These are phyloP conservation scores for Penicillium sp. DNA, from an alignment of 2,329 filamentous ascomycete species.

Conservation along the genomic window DNA sequence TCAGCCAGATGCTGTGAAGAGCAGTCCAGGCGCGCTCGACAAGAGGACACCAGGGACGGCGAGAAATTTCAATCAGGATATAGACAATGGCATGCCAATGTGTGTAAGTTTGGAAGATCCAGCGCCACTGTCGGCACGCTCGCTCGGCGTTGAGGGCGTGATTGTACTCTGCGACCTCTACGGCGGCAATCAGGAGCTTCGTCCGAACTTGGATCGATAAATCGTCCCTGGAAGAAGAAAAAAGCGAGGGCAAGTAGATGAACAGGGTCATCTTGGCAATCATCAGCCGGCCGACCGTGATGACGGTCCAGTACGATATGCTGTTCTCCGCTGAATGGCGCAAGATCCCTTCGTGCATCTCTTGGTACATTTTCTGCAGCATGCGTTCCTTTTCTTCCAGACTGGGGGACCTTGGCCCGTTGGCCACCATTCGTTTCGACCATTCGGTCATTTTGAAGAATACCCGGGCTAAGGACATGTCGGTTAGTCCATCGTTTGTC, in stretches of 20 bases:
- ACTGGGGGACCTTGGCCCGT: constrained; percentile 21
- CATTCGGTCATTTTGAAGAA: constrained; percentile 34
- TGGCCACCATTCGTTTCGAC: constrained; percentile 33
- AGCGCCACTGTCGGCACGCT: constrained; percentile 48
- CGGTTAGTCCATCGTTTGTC: constrained; percentile 49
- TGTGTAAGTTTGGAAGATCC: constrained; percentile 55
- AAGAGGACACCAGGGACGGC: constrained; percentile 42
- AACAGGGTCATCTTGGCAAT: constrained; percentile 42
- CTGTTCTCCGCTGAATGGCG: constrained; percentile 35
- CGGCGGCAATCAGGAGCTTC: constrained; percentile 33
- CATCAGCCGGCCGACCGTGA: constrained; percentile 38
- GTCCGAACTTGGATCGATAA: constrained; percentile 33
- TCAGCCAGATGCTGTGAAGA: constrained; percentile 41
- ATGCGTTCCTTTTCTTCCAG: constrained; percentile 42
- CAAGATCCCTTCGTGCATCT: constrained; percentile 41
- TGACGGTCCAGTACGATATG: constrained; percentile 46
- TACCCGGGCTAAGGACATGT: constrained; percentile 43
- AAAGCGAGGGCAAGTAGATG: constrained; percentile 49
- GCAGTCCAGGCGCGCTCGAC: constrained; percentile 46
- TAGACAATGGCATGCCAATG: constrained; percentile 57
- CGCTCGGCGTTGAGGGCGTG: constrained; percentile 49
- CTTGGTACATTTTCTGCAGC: constrained; percentile 43
- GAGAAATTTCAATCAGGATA: constrained; percentile 48
- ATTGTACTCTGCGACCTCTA: constrained; percentile 46
- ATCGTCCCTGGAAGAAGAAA: constrained; percentile 28